These are phyloP conservation scores for Fusarium clavum DNA, from an alignment of 2,329 filamentous ascomycete species.

Conservation along the genomic window DNA sequence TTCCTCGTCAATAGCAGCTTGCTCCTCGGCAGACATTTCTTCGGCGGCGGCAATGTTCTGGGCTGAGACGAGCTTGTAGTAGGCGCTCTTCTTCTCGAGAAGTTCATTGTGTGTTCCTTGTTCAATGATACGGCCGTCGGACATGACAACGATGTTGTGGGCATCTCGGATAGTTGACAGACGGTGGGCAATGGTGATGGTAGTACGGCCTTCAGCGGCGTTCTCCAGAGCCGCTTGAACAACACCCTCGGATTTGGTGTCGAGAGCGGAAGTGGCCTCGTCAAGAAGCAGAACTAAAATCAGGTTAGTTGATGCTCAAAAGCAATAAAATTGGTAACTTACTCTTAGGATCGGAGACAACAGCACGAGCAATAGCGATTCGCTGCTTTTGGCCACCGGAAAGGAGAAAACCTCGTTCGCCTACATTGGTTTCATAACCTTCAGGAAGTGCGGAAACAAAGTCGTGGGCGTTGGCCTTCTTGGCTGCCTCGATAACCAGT, in stretches of 20 bases:
- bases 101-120: constrained; percentile 89
- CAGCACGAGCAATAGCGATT: constrained; percentile 90
- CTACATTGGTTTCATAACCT: constrained; percentile 94
- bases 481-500: constrained; percentile 82
- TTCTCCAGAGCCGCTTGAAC: constrained; percentile 93
- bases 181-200: constrained; percentile 95
- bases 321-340: constrained; percentile 40
- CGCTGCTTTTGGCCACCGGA: constrained; percentile 97
- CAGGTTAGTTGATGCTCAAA: constrained; percentile 12
- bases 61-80: constrained; percentile 86
- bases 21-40: constrained; percentile 63
- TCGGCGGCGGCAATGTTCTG: constrained; percentile 80
- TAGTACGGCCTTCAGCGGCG: constrained; percentile 87
- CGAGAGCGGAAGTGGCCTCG: constrained; percentile 92
- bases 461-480: constrained; percentile 93
- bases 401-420: constrained; percentile 90
- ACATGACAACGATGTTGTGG: constrained; percentile 96
- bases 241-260: constrained; percentile 93
- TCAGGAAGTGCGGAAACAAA: constrained; percentile 87
- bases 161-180: constrained; percentile 94
- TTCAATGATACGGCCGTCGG: constrained; percentile 85
- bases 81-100: constrained; percentile 76
- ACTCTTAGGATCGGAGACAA: constrained; percentile 89
- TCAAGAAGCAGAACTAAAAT: constrained; percentile 81
- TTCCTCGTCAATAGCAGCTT: constrained; percentile 61